Conservation (phyloP, 768 basidiomycete genomes). For the Russula emetica region DNA sequence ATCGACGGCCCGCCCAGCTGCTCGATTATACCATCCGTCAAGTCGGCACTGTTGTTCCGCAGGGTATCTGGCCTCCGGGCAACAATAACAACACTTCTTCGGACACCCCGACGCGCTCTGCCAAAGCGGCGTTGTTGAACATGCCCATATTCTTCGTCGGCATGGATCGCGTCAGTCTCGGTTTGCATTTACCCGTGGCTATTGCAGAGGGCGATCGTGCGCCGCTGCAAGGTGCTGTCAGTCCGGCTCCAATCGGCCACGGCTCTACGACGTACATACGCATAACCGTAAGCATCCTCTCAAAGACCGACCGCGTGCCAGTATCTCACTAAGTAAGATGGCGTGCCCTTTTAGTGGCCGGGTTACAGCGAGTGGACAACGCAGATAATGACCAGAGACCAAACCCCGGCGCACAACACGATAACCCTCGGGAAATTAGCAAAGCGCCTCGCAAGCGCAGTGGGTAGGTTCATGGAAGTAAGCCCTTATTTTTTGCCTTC, state of each 20-base stretch:
- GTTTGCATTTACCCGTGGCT: not conserved
- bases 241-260: not conserved
- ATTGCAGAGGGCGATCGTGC: not conserved
- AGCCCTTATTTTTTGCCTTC: not conserved
- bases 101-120: not conserved
- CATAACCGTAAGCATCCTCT: conserved; percentile 6
- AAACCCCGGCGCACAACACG: conserved; percentile 3
- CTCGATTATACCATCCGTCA: conserved; percentile 4
- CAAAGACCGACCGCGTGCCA: no score
- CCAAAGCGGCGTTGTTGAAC: not conserved
- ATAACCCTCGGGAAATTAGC: conserved; percentile 11
- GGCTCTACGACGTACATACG: conserved; percentile 3
- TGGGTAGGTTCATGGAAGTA: conserved; percentile 19
- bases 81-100: not conserved
- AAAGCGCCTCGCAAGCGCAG: conserved; percentile 9
- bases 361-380: conserved; percentile 12
- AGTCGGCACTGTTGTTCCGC: conserved; percentile 11
- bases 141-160: conserved; percentile 17
- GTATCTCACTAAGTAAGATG: not conserved
- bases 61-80: conserved; percentile 11
- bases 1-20: not conserved
- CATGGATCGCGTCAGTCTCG: not conserved
- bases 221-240: not conserved
- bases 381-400: conserved; percentile 19
- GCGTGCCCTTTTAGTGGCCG: conserved; percentile 15